phyloP scores from a whole-genome alignment of 2,329 filamentous ascomycete genomes.

The Arthrinium phaeospermum region DNA sequence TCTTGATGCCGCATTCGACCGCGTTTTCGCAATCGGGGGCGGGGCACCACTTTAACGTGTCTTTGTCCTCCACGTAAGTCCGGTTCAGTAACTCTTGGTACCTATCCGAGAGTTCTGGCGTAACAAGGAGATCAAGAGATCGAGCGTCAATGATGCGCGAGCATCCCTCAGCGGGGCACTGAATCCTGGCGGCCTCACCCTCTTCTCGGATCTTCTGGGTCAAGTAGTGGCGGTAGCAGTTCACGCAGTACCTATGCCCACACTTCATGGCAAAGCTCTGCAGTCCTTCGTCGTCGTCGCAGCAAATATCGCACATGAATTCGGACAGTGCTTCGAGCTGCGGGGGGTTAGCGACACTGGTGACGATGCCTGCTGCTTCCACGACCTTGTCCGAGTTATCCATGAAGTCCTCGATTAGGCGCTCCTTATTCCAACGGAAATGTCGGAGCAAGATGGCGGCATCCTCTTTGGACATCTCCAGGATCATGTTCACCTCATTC shows the following conservation, averaged over 20 bases:
- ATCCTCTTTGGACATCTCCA: slow-evolving; percentile 87
- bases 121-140: slow-evolving; percentile 79
- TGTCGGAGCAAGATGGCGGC: slow-evolving; percentile 88
- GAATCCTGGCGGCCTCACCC: slow-evolving; percentile 91
- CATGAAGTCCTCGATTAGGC: slow-evolving; percentile 95
- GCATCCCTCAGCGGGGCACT: slow-evolving; percentile 89
- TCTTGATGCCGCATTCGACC: slow-evolving; percentile 85
- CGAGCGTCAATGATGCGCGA: slow-evolving; percentile 89
- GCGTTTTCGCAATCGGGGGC: slow-evolving; percentile 97
- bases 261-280: slow-evolving; percentile 94
- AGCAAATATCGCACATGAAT: slow-evolving; percentile 95
- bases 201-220: slow-evolving; percentile 93
- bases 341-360: slow-evolving; percentile 64
- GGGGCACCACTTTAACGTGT: slow-evolving; percentile 95
- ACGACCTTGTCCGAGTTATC: slow-evolving; percentile 80
- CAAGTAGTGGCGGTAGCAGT: slow-evolving; percentile 92
- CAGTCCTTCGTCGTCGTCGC: slow-evolving; percentile 79
- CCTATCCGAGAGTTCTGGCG: slow-evolving; percentile 59
- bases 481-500: slow-evolving; percentile 87
- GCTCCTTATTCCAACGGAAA: slow-evolving; percentile 95
- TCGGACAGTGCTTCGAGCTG: slow-evolving; percentile 73
- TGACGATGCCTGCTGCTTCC: slow-evolving; percentile 82
- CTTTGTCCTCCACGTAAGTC: slow-evolving; percentile 97
- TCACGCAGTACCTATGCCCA: slow-evolving; percentile 88
- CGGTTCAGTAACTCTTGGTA: slow-evolving; percentile 88